Conservation (phyloP, 352 stramenopile species). For the Pythium plurisporium region DNA sequence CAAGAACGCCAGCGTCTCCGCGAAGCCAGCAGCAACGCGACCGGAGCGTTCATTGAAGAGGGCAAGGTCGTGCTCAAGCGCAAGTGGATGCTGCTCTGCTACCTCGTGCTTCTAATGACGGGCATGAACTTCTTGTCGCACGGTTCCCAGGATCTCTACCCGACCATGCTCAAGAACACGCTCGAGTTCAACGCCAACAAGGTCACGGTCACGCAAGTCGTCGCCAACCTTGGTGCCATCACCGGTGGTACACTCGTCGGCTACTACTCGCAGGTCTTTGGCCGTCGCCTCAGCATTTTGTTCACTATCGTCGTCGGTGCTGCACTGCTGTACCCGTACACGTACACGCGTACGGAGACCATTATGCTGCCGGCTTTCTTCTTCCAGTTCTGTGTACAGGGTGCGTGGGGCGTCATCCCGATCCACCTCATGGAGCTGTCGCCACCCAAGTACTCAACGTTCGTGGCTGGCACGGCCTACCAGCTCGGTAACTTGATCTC, state of each 20-base stretch:
- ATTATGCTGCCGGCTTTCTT: conserved; percentile 39
- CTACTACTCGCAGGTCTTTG: conserved; percentile 54
- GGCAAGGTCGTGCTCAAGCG: neutral
- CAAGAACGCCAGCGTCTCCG: neutral
- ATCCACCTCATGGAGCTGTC: conserved; percentile 54
- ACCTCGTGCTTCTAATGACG: neutral
- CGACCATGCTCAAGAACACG: conserved; percentile 48
- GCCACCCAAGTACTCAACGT: conserved; percentile 42
- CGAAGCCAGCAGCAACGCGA: neutral
- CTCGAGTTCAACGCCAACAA: conserved; percentile 39
- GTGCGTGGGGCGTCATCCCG: conserved; percentile 45
- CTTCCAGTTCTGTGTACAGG: conserved; percentile 45
- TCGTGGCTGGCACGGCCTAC: conserved; percentile 44
- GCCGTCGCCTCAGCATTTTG: conserved; percentile 41
- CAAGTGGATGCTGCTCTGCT: neutral
- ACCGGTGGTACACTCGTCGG: conserved; percentile 40
- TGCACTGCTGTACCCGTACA: conserved; percentile 47
- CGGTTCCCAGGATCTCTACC: conserved; percentile 44
- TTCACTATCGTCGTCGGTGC: conserved; percentile 28
- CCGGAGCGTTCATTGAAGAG: neutral
- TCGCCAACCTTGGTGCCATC: conserved; percentile 48
- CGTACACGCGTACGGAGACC: conserved; percentile 18
- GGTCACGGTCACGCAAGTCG: conserved; percentile 42
- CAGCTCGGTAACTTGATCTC: conserved; percentile 55
- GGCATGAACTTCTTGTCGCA: conserved; percentile 13